phyloP scores from a whole-genome alignment of 2,329 filamentous ascomycete species.

The Aspergillus transmontanensis region DNA sequence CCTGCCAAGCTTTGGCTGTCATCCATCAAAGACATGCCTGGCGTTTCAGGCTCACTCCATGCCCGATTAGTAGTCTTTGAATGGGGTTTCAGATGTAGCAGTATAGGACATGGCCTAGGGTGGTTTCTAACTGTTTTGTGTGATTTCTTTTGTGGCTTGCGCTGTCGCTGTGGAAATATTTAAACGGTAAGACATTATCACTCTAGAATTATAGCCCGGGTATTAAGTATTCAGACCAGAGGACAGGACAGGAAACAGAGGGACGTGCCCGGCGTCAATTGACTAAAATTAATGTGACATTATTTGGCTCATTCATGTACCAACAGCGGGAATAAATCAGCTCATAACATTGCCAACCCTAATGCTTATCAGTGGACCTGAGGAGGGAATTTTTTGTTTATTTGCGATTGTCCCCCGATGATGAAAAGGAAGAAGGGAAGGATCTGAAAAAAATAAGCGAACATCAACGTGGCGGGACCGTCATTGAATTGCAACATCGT shows the following conservation, averaged over 20 bases:
- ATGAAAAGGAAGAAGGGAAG: background rate
- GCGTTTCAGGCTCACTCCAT: background rate
- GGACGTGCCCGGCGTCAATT: background rate
- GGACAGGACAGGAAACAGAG: background rate
- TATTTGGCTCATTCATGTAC: background rate
- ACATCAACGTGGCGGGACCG: conserved; percentile 1
- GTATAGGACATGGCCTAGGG: background rate
- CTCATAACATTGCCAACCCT: background rate
- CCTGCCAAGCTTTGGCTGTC: conserved; percentile 4
- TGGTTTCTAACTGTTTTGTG: background rate
- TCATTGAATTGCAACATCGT: background rate
- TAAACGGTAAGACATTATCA: background rate
- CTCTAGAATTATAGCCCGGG: background rate
- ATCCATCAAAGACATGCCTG: background rate
- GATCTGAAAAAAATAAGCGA: background rate
- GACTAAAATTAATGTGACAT: background rate
- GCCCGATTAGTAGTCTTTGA: background rate
- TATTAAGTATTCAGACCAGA: background rate
- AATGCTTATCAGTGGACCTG: conserved; percentile 1
- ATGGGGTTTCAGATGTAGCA: background rate
- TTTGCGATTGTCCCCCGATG: background rate
- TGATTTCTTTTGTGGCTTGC: background rate
- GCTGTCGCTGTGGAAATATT: background rate
- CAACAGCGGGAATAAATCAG: background rate
- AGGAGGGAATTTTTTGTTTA: background rate